A percentile compares a stretch with the other conserved stretches of the same genome.
Evolutionary conservation across 352 stramenopile species (phyloP).

Genomic region (Nothophytophthora sp.): DNA sequence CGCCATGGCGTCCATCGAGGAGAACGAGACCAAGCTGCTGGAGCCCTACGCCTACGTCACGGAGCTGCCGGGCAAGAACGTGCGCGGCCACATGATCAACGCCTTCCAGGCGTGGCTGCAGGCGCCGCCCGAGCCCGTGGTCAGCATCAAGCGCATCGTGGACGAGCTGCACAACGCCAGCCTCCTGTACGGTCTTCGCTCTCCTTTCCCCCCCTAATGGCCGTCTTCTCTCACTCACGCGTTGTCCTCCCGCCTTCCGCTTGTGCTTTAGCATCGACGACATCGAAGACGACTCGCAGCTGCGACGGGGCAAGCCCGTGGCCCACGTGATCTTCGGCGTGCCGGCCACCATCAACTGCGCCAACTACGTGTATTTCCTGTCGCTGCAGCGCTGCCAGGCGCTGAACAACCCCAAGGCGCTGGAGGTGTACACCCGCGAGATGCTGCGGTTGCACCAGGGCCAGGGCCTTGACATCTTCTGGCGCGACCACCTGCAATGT

Average conservation of each 20-base stretch:
- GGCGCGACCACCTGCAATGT: slow-evolving; percentile 90
- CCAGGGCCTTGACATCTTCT: slow-evolving; percentile 96
- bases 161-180: slow-evolving; percentile 96
- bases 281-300: slow-evolving; percentile 98
- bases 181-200: slow-evolving; percentile 65
- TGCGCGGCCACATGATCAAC: slow-evolving; percentile 87
- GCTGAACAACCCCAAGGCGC: slow-evolving; percentile 80
- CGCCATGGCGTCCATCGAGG: slow-evolving; percentile 28
- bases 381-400: slow-evolving; percentile 92
- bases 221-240: neutral
- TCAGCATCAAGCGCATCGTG: slow-evolving; percentile 93
- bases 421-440: slow-evolving; percentile 94
- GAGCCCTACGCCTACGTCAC: slow-evolving; percentile 91
- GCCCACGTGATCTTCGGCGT: slow-evolving; percentile 97
- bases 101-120: slow-evolving; percentile 87
- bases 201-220: slow-evolving; percentile 3
- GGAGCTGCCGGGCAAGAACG: slow-evolving; percentile 88
- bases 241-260: neutral
- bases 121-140: slow-evolving; percentile 59
- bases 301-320: slow-evolving; percentile 93
- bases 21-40: slow-evolving; percentile 62
- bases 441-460: slow-evolving; percentile 96
- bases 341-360: slow-evolving; percentile 96
- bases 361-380: slow-evolving; percentile 98
- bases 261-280: slow-evolving; percentile 90